Base-by-base conservation (phyloP, 2,329 filamentous ascomycete genomes). In the Trichocomaceae sp. region DNA sequence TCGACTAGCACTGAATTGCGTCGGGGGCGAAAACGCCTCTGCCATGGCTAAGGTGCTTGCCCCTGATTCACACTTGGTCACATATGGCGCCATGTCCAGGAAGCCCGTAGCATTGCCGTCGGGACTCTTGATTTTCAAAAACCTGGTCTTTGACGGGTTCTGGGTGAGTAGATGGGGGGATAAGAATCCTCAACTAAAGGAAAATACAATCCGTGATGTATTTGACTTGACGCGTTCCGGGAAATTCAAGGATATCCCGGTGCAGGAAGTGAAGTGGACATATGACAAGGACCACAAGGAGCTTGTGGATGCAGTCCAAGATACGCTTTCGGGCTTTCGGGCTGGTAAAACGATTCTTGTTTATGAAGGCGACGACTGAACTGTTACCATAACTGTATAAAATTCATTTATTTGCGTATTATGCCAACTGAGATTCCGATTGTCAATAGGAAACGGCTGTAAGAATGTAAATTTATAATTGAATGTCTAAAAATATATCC, bases 101-200 rank as follows among this genome's bases (percentile, higher is more conserved):
- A 86, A 95, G 75, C 91, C 92, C 0, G 80, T 96, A 23, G 79
- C 81, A 6, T 73, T 97, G 58, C 90, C 92, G 0, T 87, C 91
- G 0, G 88, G 87, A 0, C 77, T 95, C 62, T 77, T 97, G 57
- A 99, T 99, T 63, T 99, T 99, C 77, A 93, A 92, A 72, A 84
- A 97, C 63, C 79, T 97, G 51, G 80, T 83, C 50, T 95, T 96
- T 66, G 81, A 88, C 58, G 95, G 93, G 4, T 99, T 97, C 72
- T 99, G 93, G 93, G 84, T 97, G 22, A 93, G 87, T 66, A 83
- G 80, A 57, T 97, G 93, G 92, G 89, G 87, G 47, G 85, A 91
- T 67, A 75, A 79, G 59, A 80, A 96, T 63, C 81, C 84, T 0
- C 77, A 79, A 5, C 84, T 86, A 57, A 95, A 95, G 76, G 81